Evolutionary conservation across 352 stramenopile species (phyloP), one percentile per base, ranked within the genome.

Genomic region (Globisporangium yorkense): DNA sequence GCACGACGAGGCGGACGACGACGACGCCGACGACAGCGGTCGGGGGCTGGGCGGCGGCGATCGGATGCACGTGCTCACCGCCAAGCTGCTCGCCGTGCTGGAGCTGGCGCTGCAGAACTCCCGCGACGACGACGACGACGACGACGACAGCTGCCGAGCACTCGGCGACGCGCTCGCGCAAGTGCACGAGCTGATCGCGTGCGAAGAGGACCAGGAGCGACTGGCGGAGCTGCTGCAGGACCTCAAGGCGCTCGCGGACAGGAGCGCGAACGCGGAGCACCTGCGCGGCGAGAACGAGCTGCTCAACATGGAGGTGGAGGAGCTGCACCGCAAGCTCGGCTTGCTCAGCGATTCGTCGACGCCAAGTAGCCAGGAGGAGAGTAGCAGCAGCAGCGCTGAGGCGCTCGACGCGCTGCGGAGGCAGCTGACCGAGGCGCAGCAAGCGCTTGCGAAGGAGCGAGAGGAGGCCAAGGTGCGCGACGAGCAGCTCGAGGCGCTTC

Each of bases 301-400:
- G 33, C 56, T 80, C n/a, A 65, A 75, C 41, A 69, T 79, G 66
- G 70, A 74, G 20, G 54, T 78, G 3, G 66, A 83, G 41, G 68
- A 80, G 31, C 37, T 84, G 24, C 65, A 62, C 10, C 31, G 46
- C 24, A 66, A 65, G 7, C 9, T 72, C 43, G 56, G 48, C n/a
- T 29, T 56, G 15, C 45, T 56, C 6, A 21, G 41, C 41, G 41
- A 21, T 21, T 47, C 41, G 10, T 41, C 35, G 35, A 10, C 35
- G 12, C 35, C 35, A 9, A 41, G 35, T 10, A 41, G 35, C 2
- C 35, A 41, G 35, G 51, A 40, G 12, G 56, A 58, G 21, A 51
- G 43, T 29, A 65, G 57, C n/a, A 48, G 56, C 49, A 56, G 12
- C 37, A 13, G 35, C 46, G 9, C 63, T 54, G 33, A 20, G 48